Conservation (phyloP, 2,329 filamentous ascomycete species). For the Epichloe amarillans region DNA sequence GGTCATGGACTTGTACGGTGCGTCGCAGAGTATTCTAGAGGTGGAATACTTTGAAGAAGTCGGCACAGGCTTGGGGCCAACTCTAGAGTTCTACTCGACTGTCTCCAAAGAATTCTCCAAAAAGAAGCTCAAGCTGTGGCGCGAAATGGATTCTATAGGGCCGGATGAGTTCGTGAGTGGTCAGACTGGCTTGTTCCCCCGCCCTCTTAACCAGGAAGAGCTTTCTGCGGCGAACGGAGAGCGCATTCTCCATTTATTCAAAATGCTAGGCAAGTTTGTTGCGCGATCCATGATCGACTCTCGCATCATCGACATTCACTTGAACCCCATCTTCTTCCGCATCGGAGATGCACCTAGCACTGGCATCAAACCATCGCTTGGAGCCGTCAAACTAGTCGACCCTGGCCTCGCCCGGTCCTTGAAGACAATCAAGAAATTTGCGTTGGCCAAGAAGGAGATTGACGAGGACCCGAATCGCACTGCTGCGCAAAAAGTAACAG, state of each 20-base stretch:
- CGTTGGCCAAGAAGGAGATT: slow-evolving; percentile 66
- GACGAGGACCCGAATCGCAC: slow-evolving; percentile 57
- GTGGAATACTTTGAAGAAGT: slow-evolving; percentile 99
- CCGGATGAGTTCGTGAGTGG: slow-evolving; percentile 74
- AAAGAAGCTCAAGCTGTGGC: slow-evolving; percentile 94
- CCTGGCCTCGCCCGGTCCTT: slow-evolving; percentile 74
- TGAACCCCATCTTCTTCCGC: slow-evolving; percentile 96
- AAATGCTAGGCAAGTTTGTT: slow-evolving; percentile 90
- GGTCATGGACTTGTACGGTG: slow-evolving; percentile 96
- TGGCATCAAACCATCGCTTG: slow-evolving; percentile 67
- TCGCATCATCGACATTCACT: slow-evolving; percentile 91
- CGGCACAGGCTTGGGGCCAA: slow-evolving; percentile 87
- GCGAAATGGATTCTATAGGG: slow-evolving; percentile 68
- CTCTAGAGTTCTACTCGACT: slow-evolving; percentile 93
- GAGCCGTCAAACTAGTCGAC: slow-evolving; percentile 81
- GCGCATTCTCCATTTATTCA: slow-evolving; percentile 78
- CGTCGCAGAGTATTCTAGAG: slow-evolving; percentile 89
- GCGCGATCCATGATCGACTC: slow-evolving; percentile 97
- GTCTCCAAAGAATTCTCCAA: slow-evolving; percentile 96
- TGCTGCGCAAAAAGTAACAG: slow-evolving; percentile 55
- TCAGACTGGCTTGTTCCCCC: slow-evolving; percentile 81
- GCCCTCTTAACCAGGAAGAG: slow-evolving; percentile 74
- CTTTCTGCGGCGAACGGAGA: slow-evolving; percentile 65
- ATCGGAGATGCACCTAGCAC: slow-evolving; percentile 56
- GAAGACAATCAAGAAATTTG: slow-evolving; percentile 77